Conservation (phyloP, 495 filamentous ascomycete genomes). For the Diplogelasinospora grovesii region DNA sequence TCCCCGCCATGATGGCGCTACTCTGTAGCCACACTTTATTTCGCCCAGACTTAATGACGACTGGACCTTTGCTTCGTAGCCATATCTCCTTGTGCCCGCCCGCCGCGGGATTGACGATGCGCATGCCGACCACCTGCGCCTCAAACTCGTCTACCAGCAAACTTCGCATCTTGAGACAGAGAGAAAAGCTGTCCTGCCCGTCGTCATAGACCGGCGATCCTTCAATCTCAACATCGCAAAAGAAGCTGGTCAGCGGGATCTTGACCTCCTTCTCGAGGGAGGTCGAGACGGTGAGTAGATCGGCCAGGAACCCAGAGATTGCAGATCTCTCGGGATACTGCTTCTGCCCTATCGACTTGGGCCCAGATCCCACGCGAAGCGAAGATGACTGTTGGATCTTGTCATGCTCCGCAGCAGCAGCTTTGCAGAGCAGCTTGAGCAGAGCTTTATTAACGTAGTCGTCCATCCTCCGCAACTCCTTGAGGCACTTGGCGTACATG, state of each 20-base stretch:
- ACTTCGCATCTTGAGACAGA: conserved; percentile 64
- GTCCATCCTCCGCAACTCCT: conserved; percentile 64
- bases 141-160: conserved; percentile 64
- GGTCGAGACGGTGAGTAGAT: conserved; percentile 57
- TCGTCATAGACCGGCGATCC: conserved; percentile 62
- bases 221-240: conserved; percentile 62
- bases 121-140: conserved; percentile 59
- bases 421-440: conserved; percentile 69
- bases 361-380: conserved; percentile 19
- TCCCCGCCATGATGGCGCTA: conserved; percentile 61
- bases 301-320: conserved; percentile 54
- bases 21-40: conserved; percentile 45
- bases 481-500: conserved; percentile 79
- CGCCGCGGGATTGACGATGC: conserved; percentile 45
- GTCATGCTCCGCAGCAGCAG: conserved; percentile 49
- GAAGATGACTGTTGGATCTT: conserved; percentile 34
- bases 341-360: conserved; percentile 2
- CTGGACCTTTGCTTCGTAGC: conserved; percentile 44
- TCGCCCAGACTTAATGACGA: conserved; percentile 47
- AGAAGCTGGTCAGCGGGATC: conserved; percentile 65
- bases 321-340: conserved; percentile 49
- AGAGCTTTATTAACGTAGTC: conserved; percentile 72
- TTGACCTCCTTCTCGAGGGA: conserved; percentile 57
- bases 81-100: conserved; percentile 56
- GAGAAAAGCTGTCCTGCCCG: conserved; percentile 69